A percentile compares a stretch with the other conserved stretches of the same genome.
Evolutionary conservation across 345 rosid genomes (phyloP).

Genomic region (Murraya paniculata): DNA sequence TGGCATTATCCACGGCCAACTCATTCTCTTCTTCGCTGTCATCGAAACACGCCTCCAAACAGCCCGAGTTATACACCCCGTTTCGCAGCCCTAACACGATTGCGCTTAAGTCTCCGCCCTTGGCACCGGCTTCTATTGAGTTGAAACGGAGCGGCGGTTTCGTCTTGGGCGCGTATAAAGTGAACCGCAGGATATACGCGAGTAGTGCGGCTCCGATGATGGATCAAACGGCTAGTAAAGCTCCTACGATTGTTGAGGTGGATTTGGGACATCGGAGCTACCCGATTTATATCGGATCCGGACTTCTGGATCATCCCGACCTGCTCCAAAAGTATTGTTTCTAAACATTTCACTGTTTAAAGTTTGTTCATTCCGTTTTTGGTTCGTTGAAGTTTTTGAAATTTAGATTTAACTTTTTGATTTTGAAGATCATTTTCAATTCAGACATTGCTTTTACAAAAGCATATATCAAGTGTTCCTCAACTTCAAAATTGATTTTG

Average conservation of each 20-base stretch:
- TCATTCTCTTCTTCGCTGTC: slow-evolving; percentile 49
- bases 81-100: slow-evolving; percentile 27
- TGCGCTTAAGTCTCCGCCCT: slow-evolving; percentile 27
- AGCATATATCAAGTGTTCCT: background rate
- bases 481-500: background rate
- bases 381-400: background rate
- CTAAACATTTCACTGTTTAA: background rate
- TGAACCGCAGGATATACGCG: background rate
- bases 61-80: slow-evolving; percentile 20
- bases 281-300: slow-evolving; percentile 93
- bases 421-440: background rate
- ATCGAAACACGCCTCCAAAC: slow-evolving; percentile 23
- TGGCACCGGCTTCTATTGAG: slow-evolving; percentile 18
- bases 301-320: slow-evolving; percentile 71
- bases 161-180: slow-evolving; percentile 13
- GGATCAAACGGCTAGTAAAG: slow-evolving; percentile 43
- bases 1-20: slow-evolving; percentile 52
- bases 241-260: slow-evolving; percentile 74
- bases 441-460: background rate
- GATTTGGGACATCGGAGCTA: slow-evolving; percentile 91
- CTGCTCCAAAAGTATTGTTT: slow-evolving; percentile 67
- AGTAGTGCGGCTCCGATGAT: slow-evolving; percentile 50
- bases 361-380: background rate
- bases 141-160: slow-evolving; percentile 24
- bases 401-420: background rate